Evolutionary conservation across 2,329 filamentous ascomycete genomes (phyloP).

Genomic region (Cladosporium sp.): DNA sequence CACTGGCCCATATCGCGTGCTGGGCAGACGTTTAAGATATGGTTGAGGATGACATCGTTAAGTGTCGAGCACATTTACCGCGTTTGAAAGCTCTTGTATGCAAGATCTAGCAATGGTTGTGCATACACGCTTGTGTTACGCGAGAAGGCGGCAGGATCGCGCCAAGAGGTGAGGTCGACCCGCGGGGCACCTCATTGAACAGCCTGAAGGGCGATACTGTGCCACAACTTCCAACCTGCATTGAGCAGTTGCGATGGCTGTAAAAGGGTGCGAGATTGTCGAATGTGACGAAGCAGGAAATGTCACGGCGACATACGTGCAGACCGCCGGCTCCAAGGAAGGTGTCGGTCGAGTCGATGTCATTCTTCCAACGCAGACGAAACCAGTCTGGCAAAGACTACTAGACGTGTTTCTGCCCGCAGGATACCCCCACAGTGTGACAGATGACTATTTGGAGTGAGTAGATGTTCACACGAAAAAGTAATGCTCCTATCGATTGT

Average conservation of each 20-base stretch:
- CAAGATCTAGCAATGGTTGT: neutral
- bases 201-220: no score
- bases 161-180: neutral
- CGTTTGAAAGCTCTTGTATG: no score
- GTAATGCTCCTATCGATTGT: neutral
- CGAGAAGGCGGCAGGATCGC: neutral
- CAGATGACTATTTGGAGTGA: conserved; percentile 73
- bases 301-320: conserved; percentile 45
- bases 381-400: conserved; percentile 34
- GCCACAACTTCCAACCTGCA: neutral
- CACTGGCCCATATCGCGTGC: conserved; percentile 21
- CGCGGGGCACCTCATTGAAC: no score
- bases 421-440: conserved; percentile 84
- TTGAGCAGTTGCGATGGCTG: neutral
- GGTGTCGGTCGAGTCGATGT: conserved; percentile 6
- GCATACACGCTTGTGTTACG: neutral
- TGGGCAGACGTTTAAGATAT: no score
- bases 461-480: conserved; percentile 29
- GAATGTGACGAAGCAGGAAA: conserved; percentile 48
- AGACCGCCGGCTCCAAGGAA: conserved; percentile 28
- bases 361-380: conserved; percentile 15
- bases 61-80: no score
- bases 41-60: no score
- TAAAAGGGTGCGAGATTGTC: conserved; percentile 16
- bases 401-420: conserved; percentile 76